A percentile compares a stretch with the other conserved stretches of the same genome.
phyloP scores from a whole-genome alignment of 2,329 filamentous ascomycete genomes.

The Akanthomyces uredinophilus region DNA sequence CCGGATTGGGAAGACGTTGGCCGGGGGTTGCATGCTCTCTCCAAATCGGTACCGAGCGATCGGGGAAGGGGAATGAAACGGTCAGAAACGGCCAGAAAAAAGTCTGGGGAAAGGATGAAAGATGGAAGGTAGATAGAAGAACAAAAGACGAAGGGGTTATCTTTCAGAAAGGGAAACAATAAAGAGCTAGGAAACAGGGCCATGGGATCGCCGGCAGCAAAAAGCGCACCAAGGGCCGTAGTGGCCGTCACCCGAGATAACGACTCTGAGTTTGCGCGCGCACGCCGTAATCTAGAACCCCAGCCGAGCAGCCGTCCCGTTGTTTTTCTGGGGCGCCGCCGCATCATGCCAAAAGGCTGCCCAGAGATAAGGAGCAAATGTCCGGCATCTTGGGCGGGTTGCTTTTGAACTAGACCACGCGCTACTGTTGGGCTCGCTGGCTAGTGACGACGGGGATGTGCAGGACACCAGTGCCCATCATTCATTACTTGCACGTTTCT shows the following conservation, averaged over 20 bases:
- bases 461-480: too few relatives aligned
- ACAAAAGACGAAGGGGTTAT: not conserved
- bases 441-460: not conserved
- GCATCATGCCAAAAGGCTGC: not conserved
- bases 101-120: conserved; percentile 1
- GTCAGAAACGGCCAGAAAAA: not conserved
- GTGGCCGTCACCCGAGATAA: not conserved
- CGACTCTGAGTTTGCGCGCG: not conserved
- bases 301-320: not conserved
- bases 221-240: not conserved
- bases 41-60: conserved; percentile 8
- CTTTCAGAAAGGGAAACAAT: not conserved
- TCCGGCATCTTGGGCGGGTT: not conserved
- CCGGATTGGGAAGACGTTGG: conserved; percentile 11
- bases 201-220: not conserved
- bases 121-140: not conserved
- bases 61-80: conserved; percentile 1
- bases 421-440: not conserved
- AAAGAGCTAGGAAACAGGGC: not conserved
- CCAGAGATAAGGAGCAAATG: not conserved
- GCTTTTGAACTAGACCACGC: not conserved
- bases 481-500: too few relatives aligned
- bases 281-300: conserved; percentile 5
- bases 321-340: not conserved
- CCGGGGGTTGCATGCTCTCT: conserved; percentile 9